Evolutionary conservation across 768 basidiomycete genomes (phyloP).

Genomic region (Rhodotorula diobovata): DNA sequence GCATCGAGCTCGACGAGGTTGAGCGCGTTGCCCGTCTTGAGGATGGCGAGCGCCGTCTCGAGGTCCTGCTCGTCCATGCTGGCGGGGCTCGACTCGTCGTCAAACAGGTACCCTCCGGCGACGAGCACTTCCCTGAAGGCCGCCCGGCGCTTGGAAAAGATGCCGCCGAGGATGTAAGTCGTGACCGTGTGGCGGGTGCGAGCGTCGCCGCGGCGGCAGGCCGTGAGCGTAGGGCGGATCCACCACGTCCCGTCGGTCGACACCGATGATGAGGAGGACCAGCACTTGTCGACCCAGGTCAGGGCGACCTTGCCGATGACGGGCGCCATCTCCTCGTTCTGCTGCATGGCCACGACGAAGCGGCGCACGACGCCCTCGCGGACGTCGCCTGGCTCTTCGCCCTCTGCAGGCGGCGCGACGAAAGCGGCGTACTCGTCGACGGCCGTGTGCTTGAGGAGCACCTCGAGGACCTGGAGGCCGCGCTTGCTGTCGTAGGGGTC

Average conservation of each 20-base stretch:
- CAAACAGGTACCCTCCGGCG: slow-evolving; percentile 7
- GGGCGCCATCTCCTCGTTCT: slow-evolving; percentile 34
- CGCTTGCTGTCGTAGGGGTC: slow-evolving; percentile 31
- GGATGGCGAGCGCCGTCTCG: slow-evolving; percentile 22
- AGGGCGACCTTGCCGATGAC: slow-evolving; percentile 21
- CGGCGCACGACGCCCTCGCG: slow-evolving; percentile 10
- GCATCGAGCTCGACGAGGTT: slow-evolving; percentile 27
- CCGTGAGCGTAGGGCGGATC: slow-evolving; percentile 16
- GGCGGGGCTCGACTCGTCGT: background rate
- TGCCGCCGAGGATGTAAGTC: slow-evolving; percentile 17
- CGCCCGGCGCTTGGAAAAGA: slow-evolving; percentile 10
- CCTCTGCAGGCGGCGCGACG: background rate
- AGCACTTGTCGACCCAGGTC: slow-evolving; percentile 26
- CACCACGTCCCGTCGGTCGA: background rate
- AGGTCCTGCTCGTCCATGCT: slow-evolving; percentile 16
- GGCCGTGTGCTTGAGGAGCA: background rate
- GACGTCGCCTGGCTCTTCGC: background rate
- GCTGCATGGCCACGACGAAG: slow-evolving; percentile 17
- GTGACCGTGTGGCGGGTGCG: slow-evolving; percentile 15
- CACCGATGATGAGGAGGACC: background rate
- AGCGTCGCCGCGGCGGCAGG: background rate
- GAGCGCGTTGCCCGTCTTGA: slow-evolving; percentile 30
- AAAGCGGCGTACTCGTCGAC: slow-evolving; percentile 15
- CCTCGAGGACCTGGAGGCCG: slow-evolving; percentile 17
- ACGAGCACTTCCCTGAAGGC: slow-evolving; percentile 11